Conservation (phyloP, 2,329 filamentous ascomycete species). For the Escovopsis sp. region DNA sequence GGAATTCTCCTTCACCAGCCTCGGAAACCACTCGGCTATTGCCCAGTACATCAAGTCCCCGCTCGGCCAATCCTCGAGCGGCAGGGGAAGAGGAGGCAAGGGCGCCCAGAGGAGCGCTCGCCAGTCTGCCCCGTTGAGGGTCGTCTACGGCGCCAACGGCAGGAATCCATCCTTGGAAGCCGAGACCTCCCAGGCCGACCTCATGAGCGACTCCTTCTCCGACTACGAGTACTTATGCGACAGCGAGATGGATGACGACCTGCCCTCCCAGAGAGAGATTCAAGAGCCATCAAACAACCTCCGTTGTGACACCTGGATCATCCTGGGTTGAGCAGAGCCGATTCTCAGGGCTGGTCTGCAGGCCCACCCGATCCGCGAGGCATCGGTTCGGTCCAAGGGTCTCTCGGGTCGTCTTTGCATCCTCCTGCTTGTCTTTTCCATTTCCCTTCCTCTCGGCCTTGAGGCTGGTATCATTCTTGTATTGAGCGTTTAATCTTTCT, state of each 20-base stretch:
- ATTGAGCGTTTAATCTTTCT: neutral
- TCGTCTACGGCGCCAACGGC: slow-evolving; percentile 25
- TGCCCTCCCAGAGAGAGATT: slow-evolving; percentile 18
- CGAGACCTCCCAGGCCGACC: slow-evolving; percentile 22
- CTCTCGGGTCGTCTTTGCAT: slow-evolving; percentile 2
- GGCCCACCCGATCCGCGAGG: slow-evolving; percentile 20
- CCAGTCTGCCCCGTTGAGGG: slow-evolving; percentile 15
- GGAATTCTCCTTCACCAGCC: slow-evolving; percentile 28
- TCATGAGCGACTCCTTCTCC: slow-evolving; percentile 19
- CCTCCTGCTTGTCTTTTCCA: neutral
- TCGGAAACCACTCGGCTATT: slow-evolving; percentile 25
- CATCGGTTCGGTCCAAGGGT: neutral
- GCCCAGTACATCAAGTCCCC: slow-evolving; percentile 20
- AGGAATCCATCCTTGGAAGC: slow-evolving; percentile 19
- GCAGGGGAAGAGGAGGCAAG: slow-evolving; percentile 2
- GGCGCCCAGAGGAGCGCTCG: slow-evolving; percentile 6
- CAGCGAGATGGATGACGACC: slow-evolving; percentile 18
- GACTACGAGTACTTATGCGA: slow-evolving; percentile 25
- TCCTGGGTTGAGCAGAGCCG: slow-evolving; percentile 24
- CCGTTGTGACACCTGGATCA: slow-evolving; percentile 24
- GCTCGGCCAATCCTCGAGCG: slow-evolving; percentile 5
- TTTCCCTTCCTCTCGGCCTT: neutral
- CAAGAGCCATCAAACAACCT: slow-evolving; percentile 14
- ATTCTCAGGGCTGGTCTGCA: slow-evolving; percentile 28
- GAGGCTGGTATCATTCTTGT: neutral